Evolutionary conservation across 2,329 filamentous ascomycete species (phyloP).

Genomic region (Zymoseptoria tritici): DNA sequence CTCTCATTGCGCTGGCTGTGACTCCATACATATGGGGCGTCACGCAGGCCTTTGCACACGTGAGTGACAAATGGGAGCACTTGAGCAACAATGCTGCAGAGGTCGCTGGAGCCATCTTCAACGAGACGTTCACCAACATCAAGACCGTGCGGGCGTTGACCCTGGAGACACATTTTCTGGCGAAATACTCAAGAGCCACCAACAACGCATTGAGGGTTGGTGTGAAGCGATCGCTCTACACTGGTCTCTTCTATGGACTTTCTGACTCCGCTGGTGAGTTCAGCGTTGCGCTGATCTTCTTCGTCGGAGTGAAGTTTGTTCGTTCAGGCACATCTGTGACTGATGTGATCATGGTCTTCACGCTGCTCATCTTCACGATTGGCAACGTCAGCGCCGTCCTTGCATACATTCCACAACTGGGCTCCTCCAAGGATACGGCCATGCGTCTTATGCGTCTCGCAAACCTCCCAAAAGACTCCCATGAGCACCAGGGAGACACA

Average conservation of each 20-base stretch:
- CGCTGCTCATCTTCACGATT: slow-evolving; percentile 76
- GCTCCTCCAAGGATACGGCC: slow-evolving; percentile 64
- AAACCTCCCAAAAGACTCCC: slow-evolving; percentile 50
- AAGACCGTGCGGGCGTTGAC: slow-evolving; percentile 68
- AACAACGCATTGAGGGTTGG: slow-evolving; percentile 53
- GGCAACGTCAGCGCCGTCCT: slow-evolving; percentile 64
- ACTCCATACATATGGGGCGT: slow-evolving; percentile 60
- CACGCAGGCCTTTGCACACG: slow-evolving; percentile 56
- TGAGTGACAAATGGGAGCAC: slow-evolving; percentile 66
- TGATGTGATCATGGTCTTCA: slow-evolving; percentile 65
- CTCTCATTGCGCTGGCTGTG: slow-evolving; percentile 64
- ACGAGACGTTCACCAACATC: slow-evolving; percentile 72
- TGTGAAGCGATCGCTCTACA: slow-evolving; percentile 56
- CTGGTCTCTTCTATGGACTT: slow-evolving; percentile 68
- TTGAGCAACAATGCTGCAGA: slow-evolving; percentile 58
- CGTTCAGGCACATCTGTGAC: slow-evolving; percentile 45
- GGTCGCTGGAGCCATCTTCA: slow-evolving; percentile 54
- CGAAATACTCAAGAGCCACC: slow-evolving; percentile 52
- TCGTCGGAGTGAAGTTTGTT: slow-evolving; percentile 65
- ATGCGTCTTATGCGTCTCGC: slow-evolving; percentile 64
- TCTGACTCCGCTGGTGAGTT: slow-evolving; percentile 66
- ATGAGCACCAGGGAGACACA: slow-evolving; percentile 50
- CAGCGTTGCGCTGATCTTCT: slow-evolving; percentile 73
- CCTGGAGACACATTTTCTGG: slow-evolving; percentile 62
- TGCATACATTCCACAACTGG: slow-evolving; percentile 72